Percentiles rank a stretch among this genome's conserved stretches.
Conservation (phyloP, 129 eudicot genomes). For the Deinandra increscens region DNA sequence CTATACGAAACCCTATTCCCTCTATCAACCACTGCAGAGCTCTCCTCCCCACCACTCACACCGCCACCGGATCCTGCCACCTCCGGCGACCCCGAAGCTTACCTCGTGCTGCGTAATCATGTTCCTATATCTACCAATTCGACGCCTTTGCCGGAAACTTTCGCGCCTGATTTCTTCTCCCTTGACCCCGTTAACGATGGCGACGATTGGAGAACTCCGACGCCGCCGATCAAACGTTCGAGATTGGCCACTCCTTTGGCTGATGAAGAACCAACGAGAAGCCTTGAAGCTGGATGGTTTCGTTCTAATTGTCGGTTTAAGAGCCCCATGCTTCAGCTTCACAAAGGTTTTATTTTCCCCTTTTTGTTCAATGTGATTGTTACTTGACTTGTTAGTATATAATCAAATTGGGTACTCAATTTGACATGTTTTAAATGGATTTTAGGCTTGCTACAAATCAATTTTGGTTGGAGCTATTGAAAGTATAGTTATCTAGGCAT, state of each 20-base stretch:
- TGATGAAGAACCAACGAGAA: conserved; percentile 35
- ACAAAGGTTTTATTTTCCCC: conserved; percentile 49
- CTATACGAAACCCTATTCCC: conserved; percentile 78
- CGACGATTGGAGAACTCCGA: conserved; percentile 9
- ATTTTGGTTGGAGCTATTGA: not conserved
- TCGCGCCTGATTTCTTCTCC: conserved; percentile 67
- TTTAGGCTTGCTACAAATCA: not conserved
- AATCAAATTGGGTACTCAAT: not conserved
- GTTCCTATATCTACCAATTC: conserved; percentile 40
- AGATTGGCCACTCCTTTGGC: conserved; percentile 30
- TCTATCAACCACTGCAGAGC: conserved; percentile 22
- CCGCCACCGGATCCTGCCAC: conserved; percentile 35
- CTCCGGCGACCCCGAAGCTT: conserved; percentile 43
- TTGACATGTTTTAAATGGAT: not conserved
- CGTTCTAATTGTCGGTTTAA: conserved; percentile 66
- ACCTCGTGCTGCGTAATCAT: conserved; percentile 68
- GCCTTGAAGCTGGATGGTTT: conserved; percentile 79
- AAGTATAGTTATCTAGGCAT: not conserved
- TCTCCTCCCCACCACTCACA: not conserved
- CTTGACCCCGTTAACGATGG: conserved; percentile 43
- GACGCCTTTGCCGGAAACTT: conserved; percentile 38
- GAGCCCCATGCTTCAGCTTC: conserved; percentile 97
- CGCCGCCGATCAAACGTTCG: conserved; percentile 29
- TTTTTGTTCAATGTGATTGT: conserved; percentile 8
- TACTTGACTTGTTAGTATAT: no score